These are phyloP conservation scores for Aeschynomene evenia DNA, from an alignment of 306 rosid species.

Conservation along the genomic window DNA sequence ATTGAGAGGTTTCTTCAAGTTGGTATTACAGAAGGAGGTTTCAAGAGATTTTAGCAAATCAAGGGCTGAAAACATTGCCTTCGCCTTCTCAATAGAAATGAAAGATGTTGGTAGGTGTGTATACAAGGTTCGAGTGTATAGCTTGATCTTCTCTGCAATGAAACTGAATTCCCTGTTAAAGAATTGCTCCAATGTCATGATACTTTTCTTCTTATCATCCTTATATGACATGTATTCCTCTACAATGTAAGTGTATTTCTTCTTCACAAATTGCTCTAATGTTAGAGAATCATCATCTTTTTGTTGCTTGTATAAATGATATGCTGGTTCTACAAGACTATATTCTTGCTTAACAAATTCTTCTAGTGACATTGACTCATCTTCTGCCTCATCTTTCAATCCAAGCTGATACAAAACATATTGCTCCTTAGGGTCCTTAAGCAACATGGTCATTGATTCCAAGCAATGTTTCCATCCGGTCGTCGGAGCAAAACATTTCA, in stretches of 20 bases:
- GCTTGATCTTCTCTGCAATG: slow-evolving; percentile 14
- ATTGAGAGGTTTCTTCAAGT: background rate
- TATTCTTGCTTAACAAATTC: slow-evolving; percentile 14
- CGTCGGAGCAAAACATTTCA: slow-evolving; percentile 24
- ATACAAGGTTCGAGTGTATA: slow-evolving; percentile 15
- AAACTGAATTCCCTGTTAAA: slow-evolving; percentile 16
- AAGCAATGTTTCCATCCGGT: slow-evolving; percentile 39
- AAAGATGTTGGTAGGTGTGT: slow-evolving; percentile 51
- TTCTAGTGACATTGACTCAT: slow-evolving; percentile 4
- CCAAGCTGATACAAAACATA: slow-evolving; percentile 31
- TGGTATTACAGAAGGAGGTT: slow-evolving; percentile 15
- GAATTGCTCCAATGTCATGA: slow-evolving; percentile 28
- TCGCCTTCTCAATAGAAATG: slow-evolving; percentile 31
- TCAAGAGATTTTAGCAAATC: slow-evolving; percentile 28
- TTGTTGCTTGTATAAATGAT: background rate
- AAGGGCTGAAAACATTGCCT: slow-evolving; percentile 28
- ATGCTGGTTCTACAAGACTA: background rate
- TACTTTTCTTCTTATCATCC: background rate
- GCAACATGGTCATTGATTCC: slow-evolving; percentile 39
- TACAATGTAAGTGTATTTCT: background rate
- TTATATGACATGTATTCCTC: slow-evolving; percentile 5
- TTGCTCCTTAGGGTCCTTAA: slow-evolving; percentile 26
- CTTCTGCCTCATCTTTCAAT: background rate
- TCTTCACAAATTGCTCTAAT: slow-evolving; percentile 24
- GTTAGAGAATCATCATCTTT: slow-evolving; percentile 13